phyloP scores from a whole-genome alignment of 2,329 filamentous ascomycete genomes.

The Elsinoe ampelina region DNA sequence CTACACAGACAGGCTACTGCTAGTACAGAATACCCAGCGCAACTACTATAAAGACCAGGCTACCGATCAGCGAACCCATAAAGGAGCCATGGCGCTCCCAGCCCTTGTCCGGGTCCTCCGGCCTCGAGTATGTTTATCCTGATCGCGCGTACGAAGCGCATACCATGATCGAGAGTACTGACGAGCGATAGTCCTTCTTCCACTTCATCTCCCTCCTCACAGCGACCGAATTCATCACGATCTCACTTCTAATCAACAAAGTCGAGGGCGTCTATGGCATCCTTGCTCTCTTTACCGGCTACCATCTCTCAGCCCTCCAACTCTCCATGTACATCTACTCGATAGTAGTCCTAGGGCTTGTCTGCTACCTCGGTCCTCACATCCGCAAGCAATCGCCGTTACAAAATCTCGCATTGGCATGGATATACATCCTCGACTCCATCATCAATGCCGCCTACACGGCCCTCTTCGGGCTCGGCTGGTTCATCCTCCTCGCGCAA shows the following conservation, averaged over 20 bases:
- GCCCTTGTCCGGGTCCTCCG: conserved; percentile 1
- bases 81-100: conserved; percentile 4
- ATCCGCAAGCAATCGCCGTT: conserved; percentile 71
- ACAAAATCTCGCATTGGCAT: conserved; percentile 71
- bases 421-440: conserved; percentile 76
- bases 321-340: conserved; percentile 90
- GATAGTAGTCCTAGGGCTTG: conserved; percentile 57
- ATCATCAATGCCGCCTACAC: conserved; percentile 76
- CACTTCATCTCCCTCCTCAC: conserved; percentile 79
- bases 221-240: conserved; percentile 73
- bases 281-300: conserved; percentile 79
- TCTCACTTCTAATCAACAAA: conserved; percentile 84
- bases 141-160: not conserved
- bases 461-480: conserved; percentile 67
- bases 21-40: not conserved
- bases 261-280: conserved; percentile 83
- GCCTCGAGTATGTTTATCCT: not conserved
- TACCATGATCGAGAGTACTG: not conserved
- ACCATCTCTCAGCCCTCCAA: conserved; percentile 70
- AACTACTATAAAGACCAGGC: not conserved
- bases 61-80: not conserved
- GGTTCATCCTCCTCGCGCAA: conserved; percentile 68
- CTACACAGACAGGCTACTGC: not conserved
- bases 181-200: conserved; percentile 59
- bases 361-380: conserved; percentile 64